Base-by-base conservation (phyloP, 2,329 filamentous ascomycete genomes). In the Boeremia exigua region DNA sequence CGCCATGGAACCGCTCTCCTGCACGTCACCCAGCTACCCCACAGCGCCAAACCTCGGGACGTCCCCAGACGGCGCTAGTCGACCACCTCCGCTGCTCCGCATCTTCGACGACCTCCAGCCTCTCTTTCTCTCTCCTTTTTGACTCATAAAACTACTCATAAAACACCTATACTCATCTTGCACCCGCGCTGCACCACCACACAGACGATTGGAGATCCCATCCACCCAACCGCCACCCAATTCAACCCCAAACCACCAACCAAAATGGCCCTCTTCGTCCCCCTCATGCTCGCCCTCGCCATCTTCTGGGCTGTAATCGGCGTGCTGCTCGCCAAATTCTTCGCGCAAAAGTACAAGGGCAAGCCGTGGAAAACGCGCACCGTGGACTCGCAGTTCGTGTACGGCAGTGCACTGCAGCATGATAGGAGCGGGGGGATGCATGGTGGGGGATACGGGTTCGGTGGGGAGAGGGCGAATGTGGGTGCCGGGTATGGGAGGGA, bases 341-440 rank as follows among this genome's bases (percentile, higher is more conserved):
- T 67, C 6, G 65, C 66, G 17, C 65, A 67, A 38, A 56, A 65
- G 8, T 61, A 60, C 10, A 59, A 59, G 12, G 56, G 58, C 6
- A 50, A 40, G 11, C 40, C 53, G 1, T 58, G 47, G 46, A 51
- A 34, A 1, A n/a, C n/a, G 4, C 29, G 30, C 2, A 15, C 25
- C 1, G 43, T 56, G 14, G 47, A 56, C 12, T 37, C 42, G 32
- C 43, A 37, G 30, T 51, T 27, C 12, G 29, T 56, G 0, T 56
- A 56, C 17, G 53, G 53, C 2, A 29, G 6, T 4, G 38, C 54
- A 2, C 8, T 57, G 33, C 23, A 12, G 12, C 33, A 48, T 11
- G 56, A 54, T 10, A 17, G 36, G 0, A 58, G 64, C 6, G 9
- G 59, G 0, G 54, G 59, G 40, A 53, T 64, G 8, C 56, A 53